phyloP scores from a whole-genome alignment of 768 basidiomycete genomes.

The Mycena vitilis region DNA sequence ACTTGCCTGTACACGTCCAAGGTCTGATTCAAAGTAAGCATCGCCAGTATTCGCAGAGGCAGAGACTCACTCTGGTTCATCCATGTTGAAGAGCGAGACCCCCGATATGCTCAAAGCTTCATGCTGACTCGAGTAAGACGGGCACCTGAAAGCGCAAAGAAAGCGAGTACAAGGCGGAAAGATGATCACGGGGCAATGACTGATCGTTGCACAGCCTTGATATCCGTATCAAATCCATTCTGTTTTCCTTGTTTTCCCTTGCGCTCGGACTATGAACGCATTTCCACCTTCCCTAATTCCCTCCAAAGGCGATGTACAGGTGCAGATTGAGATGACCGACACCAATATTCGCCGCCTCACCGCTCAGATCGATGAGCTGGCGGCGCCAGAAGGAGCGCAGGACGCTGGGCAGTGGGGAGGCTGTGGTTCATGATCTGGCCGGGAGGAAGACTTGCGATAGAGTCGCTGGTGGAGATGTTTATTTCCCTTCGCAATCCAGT shows the following conservation, averaged over 20 bases:
- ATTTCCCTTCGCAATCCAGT: too few relatives aligned
- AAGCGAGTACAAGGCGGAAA: too few relatives aligned
- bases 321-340: too few relatives aligned
- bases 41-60: neutral
- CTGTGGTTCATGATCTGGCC: neutral
- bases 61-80: slow-evolving; percentile 21
- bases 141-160: neutral
- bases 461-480: slow-evolving; percentile 16
- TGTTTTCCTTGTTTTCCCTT: too few relatives aligned
- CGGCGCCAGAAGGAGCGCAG: slow-evolving; percentile 8
- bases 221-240: neutral
- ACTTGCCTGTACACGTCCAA: slow-evolving; percentile 33
- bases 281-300: too few relatives aligned
- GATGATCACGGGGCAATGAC: too few relatives aligned
- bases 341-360: too few relatives aligned
- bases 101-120: slow-evolving; percentile 13
- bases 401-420: slow-evolving; percentile 1
- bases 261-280: too few relatives aligned
- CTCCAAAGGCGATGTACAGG: too few relatives aligned
- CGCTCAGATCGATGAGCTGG: too few relatives aligned
- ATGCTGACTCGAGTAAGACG: neutral
- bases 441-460: slow-evolving; percentile 5
- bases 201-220: slow-evolving; percentile 13
- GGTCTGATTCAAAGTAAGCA: slow-evolving; percentile 19
- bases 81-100: slow-evolving; percentile 1